Evolutionary conservation across 495 filamentous ascomycete genomes (phyloP).

Genomic region (Chaetomium cochliodes): DNA sequence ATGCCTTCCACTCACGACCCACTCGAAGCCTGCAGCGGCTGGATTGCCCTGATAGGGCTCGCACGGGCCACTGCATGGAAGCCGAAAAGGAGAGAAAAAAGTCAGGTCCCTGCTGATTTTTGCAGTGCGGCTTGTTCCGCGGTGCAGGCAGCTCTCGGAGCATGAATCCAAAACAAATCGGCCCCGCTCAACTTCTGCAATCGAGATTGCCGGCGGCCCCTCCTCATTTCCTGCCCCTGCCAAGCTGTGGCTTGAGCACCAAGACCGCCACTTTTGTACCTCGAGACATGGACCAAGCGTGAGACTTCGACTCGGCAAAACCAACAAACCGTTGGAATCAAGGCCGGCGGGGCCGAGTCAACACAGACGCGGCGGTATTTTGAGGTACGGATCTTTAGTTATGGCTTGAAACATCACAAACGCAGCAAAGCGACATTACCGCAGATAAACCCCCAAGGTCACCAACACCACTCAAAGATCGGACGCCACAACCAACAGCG

Average conservation of each 20-base stretch:
- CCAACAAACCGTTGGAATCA: background rate
- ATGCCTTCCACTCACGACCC: no score
- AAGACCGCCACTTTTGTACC: background rate
- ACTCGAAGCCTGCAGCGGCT: background rate
- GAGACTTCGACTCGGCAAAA: background rate
- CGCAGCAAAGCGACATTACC: background rate
- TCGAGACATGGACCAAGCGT: background rate
- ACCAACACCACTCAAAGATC: background rate
- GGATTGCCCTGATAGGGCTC: background rate
- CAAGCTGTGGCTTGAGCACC: background rate
- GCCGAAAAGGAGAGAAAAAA: background rate
- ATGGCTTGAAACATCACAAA: constrained; percentile 6
- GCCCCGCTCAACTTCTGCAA: constrained; percentile 9
- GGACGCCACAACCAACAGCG: constrained; percentile 1
- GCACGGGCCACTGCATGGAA: constrained; percentile 5
- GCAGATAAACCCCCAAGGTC: background rate
- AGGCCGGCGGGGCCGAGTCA: background rate
- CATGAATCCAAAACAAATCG: constrained; percentile 6
- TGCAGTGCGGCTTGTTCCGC: constrained; percentile 5
- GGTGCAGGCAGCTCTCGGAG: background rate
- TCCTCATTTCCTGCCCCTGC: constrained; percentile 18
- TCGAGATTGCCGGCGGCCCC: constrained; percentile 15
- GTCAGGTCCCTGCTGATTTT: background rate
- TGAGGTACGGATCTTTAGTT: no score
- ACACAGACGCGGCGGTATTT: background rate